phyloP scores from a whole-genome alignment of 2,329 filamentous ascomycete genomes.

The Monosporascus sp. region DNA sequence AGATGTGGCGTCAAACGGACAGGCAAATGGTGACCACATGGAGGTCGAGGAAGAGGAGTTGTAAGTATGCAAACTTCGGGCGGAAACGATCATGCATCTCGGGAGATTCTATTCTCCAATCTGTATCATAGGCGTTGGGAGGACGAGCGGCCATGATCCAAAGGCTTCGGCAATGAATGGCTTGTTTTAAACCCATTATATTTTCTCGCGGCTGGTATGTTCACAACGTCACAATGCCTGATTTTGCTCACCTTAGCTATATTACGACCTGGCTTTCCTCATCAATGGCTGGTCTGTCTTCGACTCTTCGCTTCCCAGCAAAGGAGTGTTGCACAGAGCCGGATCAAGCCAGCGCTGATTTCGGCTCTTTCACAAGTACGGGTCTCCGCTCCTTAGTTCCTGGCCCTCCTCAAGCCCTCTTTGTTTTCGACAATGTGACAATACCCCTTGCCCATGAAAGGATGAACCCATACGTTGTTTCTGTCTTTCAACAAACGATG shows the following conservation, averaged over 20 bases:
- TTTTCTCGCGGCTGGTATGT: conserved; percentile 3
- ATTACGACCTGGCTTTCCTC: too few species aligned
- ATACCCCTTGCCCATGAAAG: conserved; percentile 1
- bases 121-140: conserved; percentile 29
- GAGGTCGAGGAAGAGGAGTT: conserved; percentile 58
- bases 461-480: background rate
- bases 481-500: background rate
- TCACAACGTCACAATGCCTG: conserved; percentile 2
- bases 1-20: conserved; percentile 46
- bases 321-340: too few species aligned
- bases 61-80: conserved; percentile 21
- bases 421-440: background rate
- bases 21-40: conserved; percentile 57
- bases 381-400: too few species aligned
- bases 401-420: too few species aligned
- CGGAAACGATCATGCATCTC: conserved; percentile 11
- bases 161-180: conserved; percentile 21
- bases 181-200: conserved; percentile 14
- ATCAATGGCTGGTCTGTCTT: too few species aligned
- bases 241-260: background rate
- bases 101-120: conserved; percentile 11
- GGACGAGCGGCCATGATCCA: conserved; percentile 20
- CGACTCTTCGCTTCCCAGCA: too few species aligned
- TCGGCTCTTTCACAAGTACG: background rate
- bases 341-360: background rate